Base-by-base conservation (phyloP, 1,284 basidiomycete species). In the Austroboletus olivaceoglutinosus region DNA sequence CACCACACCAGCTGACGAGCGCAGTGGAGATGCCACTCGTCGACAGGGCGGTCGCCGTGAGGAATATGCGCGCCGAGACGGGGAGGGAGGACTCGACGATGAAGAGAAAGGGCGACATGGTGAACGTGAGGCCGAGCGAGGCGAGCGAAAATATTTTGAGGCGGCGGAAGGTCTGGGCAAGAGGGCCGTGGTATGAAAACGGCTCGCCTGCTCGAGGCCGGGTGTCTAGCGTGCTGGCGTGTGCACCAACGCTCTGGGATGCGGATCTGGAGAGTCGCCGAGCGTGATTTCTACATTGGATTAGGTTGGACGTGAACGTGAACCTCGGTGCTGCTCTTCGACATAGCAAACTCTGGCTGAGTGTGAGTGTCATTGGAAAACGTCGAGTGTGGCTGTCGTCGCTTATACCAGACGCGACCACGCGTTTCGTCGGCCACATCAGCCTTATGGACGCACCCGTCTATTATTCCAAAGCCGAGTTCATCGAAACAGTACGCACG, bases 81-180 rank as follows among this genome's bases (percentile, higher is more conserved):
- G 89, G 87, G 15, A 95, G 76, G 23, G 80, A 79, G 7, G 88
- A 89, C 53, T 92, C 89, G 51, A 92, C 77, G 40, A 91, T 67
- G 65, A 94, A 86, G 51, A 95, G 81, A 69, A 93, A 81, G 2
- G 91, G 91, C 0, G 87, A 77, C 59, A 93, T 73, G 4, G 81
- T 73, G 47, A 75, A 70, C n/a, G 89, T 86, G 42, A 93, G 78
- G 5, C 77, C 77, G 45, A 94, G 77, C 2, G 91, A 92, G 38
- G 83, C 81, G 3, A 94, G 71, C 10, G 91, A 93, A 71, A 94
- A 93, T 22, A 91, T 70, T 65, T 94, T 94, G 50, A 92, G 77
- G 9, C 83, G 80, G 41, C 82, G 79, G 71, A 91, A 93, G 0
- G 88, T 89, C 41, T 73, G 63, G 0, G 84, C 70, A 40, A 93